Conservation (phyloP, 2,329 filamentous ascomycete species). For the Tolypocladium inflatum region DNA sequence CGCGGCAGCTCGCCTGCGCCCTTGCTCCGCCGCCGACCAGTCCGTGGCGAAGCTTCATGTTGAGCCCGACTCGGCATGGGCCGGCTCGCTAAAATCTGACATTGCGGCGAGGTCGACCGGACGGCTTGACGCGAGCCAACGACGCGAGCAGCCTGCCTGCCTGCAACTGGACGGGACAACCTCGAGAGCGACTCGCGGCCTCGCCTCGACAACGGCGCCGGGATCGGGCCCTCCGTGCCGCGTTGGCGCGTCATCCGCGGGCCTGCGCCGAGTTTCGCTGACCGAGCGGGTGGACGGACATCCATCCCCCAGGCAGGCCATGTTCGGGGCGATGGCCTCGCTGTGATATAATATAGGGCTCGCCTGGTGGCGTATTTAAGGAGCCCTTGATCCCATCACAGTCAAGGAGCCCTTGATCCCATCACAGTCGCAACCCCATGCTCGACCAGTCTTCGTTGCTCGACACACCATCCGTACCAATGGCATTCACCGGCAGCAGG, state of each 20-base stretch:
- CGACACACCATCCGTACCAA: background rate
- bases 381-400: no score
- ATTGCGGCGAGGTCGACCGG: background rate
- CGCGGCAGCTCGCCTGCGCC: no score
- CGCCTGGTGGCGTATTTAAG: background rate
- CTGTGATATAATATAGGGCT: background rate
- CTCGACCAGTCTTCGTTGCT: background rate
- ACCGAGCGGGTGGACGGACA: background rate
- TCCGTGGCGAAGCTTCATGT: background rate
- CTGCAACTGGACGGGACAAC: no score
- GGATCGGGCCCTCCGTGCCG: background rate
- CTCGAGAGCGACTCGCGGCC: no score
- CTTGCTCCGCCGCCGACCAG: background rate
- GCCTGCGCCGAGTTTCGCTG: background rate
- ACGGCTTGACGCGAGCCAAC: background rate
- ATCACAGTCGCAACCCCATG: background rate
- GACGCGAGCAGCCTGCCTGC: background rate
- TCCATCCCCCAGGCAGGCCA: no score
- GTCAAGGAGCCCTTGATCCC: no score
- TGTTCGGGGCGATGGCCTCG: background rate
- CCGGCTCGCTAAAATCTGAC: background rate
- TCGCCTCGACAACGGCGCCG: background rate
- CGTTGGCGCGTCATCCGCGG: background rate
- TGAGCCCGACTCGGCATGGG: background rate
- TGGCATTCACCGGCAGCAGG: slow-evolving; percentile 1